Evolutionary conservation across 2,329 filamentous ascomycete genomes (phyloP).

Genomic region (Verticillium klebahnii): DNA sequence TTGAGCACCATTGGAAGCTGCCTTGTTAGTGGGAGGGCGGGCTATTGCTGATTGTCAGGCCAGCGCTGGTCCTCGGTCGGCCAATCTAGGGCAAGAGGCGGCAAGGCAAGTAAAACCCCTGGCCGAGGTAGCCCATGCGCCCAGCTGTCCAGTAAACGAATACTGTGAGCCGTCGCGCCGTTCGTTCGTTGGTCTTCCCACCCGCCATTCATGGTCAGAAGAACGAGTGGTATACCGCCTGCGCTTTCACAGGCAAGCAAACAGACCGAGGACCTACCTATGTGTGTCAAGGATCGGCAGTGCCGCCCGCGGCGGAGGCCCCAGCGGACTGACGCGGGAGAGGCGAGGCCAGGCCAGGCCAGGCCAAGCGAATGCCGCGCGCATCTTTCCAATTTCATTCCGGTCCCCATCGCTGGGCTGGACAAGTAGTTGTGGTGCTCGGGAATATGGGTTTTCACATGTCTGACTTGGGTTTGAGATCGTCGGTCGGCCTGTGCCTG

Average conservation of each 20-base stretch:
- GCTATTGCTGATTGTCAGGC: background rate
- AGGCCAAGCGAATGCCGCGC: background rate
- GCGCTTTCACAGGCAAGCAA: background rate
- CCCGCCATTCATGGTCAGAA: background rate
- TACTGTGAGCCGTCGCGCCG: background rate
- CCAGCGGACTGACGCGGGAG: background rate
- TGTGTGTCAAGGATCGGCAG: background rate
- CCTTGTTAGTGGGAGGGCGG: background rate
- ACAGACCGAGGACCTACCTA: background rate
- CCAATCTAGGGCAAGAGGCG: background rate
- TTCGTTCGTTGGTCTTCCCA: no score
- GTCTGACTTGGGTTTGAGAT: background rate
- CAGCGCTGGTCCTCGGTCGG: background rate
- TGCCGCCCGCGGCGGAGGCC: background rate
- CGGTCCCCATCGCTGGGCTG: background rate
- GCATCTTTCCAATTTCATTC: background rate
- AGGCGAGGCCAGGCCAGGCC: no score
- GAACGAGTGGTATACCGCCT: background rate
- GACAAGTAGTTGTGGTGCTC: background rate
- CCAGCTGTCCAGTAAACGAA: background rate
- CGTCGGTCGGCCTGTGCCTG: background rate
- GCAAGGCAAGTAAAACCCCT: background rate
- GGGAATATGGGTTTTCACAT: background rate
- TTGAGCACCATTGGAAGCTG: slow-evolving; percentile 6
- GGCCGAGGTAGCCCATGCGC: background rate